Conservation (phyloP, 352 stramenopile species). For the Globisporangium lucens region DNA sequence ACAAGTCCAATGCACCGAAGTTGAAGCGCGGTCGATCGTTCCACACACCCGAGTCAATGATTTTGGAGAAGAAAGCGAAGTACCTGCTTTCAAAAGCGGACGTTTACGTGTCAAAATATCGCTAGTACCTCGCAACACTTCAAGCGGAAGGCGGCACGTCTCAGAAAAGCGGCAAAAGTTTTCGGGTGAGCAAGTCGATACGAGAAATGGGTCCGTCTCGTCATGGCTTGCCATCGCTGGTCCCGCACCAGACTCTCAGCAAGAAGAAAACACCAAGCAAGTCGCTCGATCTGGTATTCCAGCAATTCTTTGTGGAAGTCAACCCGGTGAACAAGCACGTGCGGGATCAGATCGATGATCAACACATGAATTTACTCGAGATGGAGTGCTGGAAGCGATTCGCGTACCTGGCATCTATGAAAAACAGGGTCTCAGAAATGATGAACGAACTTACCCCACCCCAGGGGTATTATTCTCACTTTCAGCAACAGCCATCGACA, state of each 20-base stretch:
- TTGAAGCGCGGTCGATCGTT: slow-evolving; percentile 15
- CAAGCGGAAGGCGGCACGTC: not conserved
- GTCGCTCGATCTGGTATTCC: slow-evolving; percentile 24
- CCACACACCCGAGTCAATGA: slow-evolving; percentile 31
- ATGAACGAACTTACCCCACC: slow-evolving; percentile 32
- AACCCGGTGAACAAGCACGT: slow-evolving; percentile 62
- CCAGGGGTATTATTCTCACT: not conserved
- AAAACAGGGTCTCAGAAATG: slow-evolving; percentile 27
- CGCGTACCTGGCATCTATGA: slow-evolving; percentile 33
- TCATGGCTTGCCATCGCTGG: not conserved
- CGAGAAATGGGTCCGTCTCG: not conserved
- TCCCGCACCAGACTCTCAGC: not conserved
- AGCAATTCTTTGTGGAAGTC: slow-evolving; percentile 50
- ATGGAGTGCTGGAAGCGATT: slow-evolving; percentile 53
- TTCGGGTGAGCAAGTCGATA: not conserved
- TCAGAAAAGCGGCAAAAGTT: slow-evolving; percentile 7
- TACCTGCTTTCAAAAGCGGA: slow-evolving; percentile 54
- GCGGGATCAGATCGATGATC: slow-evolving; percentile 33
- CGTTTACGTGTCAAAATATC: slow-evolving; percentile 31
- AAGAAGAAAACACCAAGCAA: slow-evolving; percentile 24
- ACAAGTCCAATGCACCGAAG: not conserved
- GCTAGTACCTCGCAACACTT: slow-evolving; percentile 7
- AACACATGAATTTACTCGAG: slow-evolving; percentile 37
- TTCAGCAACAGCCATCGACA: not conserved
- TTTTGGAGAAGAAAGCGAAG: slow-evolving; percentile 66